Conservation (phyloP, 352 stramenopile genomes). For the Pythium folliculosum region DNA sequence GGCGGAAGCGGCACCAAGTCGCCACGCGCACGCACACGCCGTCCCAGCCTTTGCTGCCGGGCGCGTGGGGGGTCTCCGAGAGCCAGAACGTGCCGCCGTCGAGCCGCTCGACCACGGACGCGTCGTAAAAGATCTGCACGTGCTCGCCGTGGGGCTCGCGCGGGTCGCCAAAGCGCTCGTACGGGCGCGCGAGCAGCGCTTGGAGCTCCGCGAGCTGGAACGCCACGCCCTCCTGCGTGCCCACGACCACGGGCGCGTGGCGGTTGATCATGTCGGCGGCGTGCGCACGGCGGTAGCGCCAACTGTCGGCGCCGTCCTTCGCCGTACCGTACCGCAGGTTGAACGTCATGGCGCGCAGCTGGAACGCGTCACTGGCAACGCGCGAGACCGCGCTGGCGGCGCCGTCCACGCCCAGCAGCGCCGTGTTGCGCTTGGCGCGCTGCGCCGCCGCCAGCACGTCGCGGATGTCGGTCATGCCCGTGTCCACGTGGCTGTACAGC, state of each 20-base stretch:
- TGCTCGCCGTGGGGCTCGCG: conserved; percentile 35
- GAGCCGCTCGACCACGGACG: conserved; percentile 33
- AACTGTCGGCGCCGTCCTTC: conserved; percentile 34
- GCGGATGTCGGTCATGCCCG: conserved; percentile 13
- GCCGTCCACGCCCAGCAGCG: not conserved
- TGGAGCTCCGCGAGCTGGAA: conserved; percentile 36
- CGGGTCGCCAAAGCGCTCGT: conserved; percentile 37
- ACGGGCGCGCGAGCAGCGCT: conserved; percentile 26
- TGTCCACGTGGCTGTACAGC: conserved; percentile 9
- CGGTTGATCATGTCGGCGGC: conserved; percentile 42
- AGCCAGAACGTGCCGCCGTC: conserved; percentile 44
- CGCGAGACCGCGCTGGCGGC: conserved; percentile 11
- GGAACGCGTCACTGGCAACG: conserved; percentile 24
- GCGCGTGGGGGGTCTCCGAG: conserved; percentile 31
- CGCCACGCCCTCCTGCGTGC: conserved; percentile 39
- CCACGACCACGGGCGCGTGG: conserved; percentile 32
- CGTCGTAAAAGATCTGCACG: conserved; percentile 44
- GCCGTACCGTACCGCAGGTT: conserved; percentile 39
- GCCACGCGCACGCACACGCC: conserved; percentile 29
- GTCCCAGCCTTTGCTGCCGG: conserved; percentile 31
- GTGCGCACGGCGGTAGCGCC: conserved; percentile 36
- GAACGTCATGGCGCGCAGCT: conserved; percentile 41
- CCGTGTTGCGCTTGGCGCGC: conserved; percentile 8
- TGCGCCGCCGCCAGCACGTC: conserved; percentile 9
- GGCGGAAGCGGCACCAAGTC: conserved; percentile 39